Conservation (phyloP, 345 rosid species). For the Luvunga scandens region DNA sequence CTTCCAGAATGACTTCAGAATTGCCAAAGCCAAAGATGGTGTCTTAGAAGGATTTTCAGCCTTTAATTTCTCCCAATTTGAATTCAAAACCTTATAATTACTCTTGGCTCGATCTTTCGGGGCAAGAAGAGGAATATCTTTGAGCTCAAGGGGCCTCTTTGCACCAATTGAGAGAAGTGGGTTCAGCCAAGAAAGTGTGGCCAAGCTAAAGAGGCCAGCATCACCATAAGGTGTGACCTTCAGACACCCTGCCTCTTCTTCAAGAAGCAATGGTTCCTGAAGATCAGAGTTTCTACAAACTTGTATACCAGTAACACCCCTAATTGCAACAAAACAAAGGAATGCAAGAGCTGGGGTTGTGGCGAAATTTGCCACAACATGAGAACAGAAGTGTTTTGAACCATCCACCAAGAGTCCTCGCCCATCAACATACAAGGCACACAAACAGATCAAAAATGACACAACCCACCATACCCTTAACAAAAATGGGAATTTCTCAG, state of each 20-base stretch:
- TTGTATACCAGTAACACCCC: conserved; percentile 75
- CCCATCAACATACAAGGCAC: conserved; percentile 72
- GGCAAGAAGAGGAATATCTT: conserved; percentile 96
- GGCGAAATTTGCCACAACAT: conserved; percentile 70
- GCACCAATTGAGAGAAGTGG: conserved; percentile 90
- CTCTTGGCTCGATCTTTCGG: conserved; percentile 82
- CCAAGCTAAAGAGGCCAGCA: conserved; percentile 79
- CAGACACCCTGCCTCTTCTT: conserved; percentile 86
- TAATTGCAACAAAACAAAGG: conserved; percentile 69
- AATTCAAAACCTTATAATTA: conserved; percentile 78
- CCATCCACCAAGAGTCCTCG: conserved; percentile 51
- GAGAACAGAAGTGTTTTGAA: conserved; percentile 54
- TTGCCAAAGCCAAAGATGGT: conserved; percentile 89
- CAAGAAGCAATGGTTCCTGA: conserved; percentile 83
- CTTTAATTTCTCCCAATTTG: conserved; percentile 83
- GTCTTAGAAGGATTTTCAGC: conserved; percentile 68
- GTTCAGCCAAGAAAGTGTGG: conserved; percentile 92
- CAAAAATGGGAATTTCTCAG: conserved; percentile 71
- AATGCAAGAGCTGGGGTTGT: conserved; percentile 83
- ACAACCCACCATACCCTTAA: conserved; percentile 86
- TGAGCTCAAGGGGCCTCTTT: conserved; percentile 92
- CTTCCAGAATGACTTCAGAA: conserved; percentile 91
- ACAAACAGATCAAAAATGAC: conserved; percentile 69
- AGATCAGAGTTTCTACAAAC: conserved; percentile 61
- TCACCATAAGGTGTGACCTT: conserved; percentile 71